Base-by-base conservation (phyloP, 306 rosid species). In the Cicer bijugum region DNA sequence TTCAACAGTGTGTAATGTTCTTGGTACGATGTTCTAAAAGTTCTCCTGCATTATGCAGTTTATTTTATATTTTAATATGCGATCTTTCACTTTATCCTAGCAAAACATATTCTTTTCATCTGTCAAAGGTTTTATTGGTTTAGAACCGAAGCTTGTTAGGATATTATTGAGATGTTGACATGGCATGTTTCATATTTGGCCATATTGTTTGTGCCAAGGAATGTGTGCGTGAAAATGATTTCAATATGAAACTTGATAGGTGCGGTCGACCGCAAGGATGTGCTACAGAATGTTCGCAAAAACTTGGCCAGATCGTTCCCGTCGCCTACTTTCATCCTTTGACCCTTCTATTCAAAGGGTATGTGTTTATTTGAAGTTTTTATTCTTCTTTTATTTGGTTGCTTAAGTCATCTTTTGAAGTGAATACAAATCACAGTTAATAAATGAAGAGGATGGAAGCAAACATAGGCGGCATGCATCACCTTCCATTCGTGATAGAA, bases 401-500 rank as follows among this genome's bases (percentile, higher is more conserved):
- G 60, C 63, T 71, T 39, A 50, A 72, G 58, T 53, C 67, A 37
- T 61, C 71, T 69, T 43, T 72, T 80, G 46, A 84, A 38, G 76
- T 63, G 45, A 35, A 33, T 47, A 39, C 9, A 70, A 74, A 74
- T 75, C 12, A 65, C 97, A 95, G 99, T 76, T 95, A 77, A 92
- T 95, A 82, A 95, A 95, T 75, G 99, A 95, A 86, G 99, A 95
- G 87, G 97, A 95, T 86, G 97, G 99, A 68, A 96, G 97, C 72
- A 84, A 90, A 72, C 93, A 95, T 80, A 86, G 90, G 84, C 89
- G 96, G 10, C 97, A 89, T 78, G 96, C 90, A 47, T 95, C 99
- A 67, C 99, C 97, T 69, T 87, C 96, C 62, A 61, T 89, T 79
- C 99, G 93, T 69, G 99, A 95, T 82, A 92, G 96, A 89, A 88